Evolutionary conservation across 2,329 filamentous ascomycete genomes (phyloP).

Genomic region (Verticillium nubilum): DNA sequence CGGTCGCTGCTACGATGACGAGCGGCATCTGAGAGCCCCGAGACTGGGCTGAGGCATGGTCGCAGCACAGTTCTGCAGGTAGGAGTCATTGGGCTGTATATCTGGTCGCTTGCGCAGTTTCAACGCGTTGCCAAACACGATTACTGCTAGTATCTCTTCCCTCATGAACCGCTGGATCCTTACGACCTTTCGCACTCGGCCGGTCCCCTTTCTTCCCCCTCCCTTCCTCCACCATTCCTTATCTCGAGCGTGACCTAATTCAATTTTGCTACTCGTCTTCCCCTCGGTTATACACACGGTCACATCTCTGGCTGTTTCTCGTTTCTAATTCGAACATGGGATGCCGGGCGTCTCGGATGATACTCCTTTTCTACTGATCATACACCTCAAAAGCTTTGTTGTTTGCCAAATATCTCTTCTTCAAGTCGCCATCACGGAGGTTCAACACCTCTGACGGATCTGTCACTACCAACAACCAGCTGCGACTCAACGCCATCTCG

Average conservation of each 20-base stretch:
- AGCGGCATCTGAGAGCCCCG: neutral
- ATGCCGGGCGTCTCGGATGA: slow-evolving; percentile 2
- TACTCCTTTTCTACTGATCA: neutral
- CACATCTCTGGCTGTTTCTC: neutral
- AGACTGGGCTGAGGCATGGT: neutral
- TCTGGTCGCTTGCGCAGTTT: neutral
- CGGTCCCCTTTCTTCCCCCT: neutral
- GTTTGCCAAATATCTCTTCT: neutral
- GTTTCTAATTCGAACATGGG: neutral
- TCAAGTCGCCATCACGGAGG: neutral
- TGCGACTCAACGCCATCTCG: neutral
- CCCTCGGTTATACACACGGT: neutral
- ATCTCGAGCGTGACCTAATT: slow-evolving; percentile 1
- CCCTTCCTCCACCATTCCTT: neutral
- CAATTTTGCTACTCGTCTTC: neutral
- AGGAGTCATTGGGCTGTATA: neutral
- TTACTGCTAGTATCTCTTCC: neutral
- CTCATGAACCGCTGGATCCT: neutral
- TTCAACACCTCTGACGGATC: neutral
- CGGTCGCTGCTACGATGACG: neutral
- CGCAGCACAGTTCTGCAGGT: neutral
- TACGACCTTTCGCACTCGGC: neutral
- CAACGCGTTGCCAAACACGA: neutral
- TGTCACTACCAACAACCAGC: neutral
- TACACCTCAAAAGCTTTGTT: neutral